Conservation (phyloP, 2,329 filamentous ascomycete genomes). For the Setomelanomma holmii region DNA sequence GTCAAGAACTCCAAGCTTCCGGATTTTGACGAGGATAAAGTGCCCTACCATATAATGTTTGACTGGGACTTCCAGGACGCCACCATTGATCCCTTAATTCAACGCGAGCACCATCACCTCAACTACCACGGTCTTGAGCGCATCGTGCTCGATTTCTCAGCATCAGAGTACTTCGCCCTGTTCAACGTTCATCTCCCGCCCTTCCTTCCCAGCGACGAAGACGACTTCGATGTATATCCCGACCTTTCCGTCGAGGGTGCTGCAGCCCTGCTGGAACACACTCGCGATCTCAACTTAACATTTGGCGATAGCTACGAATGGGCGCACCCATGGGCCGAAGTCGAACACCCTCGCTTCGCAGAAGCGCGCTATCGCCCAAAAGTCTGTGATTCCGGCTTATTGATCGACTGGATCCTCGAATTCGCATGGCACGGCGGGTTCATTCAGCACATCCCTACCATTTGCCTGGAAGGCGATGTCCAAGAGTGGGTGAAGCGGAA, state of each 20-base stretch:
- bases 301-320: conserved; percentile 8
- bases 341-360: not conserved
- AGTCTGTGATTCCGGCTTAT: conserved; percentile 7
- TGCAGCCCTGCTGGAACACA: conserved; percentile 11
- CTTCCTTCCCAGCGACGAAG: conserved; percentile 9
- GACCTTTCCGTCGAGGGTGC: not conserved
- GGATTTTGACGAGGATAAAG: too few relatives aligned
- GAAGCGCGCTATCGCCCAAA: not conserved
- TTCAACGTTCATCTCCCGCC: conserved; percentile 20
- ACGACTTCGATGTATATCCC: not conserved
- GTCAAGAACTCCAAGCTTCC: too few relatives aligned
- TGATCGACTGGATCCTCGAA: conserved; percentile 22
- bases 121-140: conserved; percentile 19
- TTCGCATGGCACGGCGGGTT: conserved; percentile 13
- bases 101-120: not conserved
- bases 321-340: conserved; percentile 13
- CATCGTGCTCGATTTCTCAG: conserved; percentile 14
- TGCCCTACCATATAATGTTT: not conserved
- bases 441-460: conserved; percentile 8
- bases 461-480: conserved; percentile 16
- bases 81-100: not conserved
- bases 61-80: not conserved
- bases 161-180: conserved; percentile 15
- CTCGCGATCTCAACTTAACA: conserved; percentile 3
- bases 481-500: conserved; percentile 26